These are phyloP conservation scores for Globisporangium polare DNA, from an alignment of 352 stramenopile species.

Conservation along the genomic window DNA sequence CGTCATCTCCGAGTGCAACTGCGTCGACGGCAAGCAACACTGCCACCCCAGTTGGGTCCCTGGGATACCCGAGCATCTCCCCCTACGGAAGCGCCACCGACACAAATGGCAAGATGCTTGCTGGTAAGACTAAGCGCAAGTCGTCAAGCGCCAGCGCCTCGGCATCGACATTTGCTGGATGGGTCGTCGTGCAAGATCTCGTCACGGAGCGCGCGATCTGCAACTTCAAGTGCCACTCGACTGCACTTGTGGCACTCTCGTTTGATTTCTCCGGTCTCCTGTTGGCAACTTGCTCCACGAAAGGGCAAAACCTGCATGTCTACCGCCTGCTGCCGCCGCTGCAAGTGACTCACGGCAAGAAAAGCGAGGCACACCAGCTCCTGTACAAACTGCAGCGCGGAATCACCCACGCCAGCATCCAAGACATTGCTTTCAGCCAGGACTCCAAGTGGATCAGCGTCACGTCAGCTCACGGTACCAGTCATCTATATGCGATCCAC, in stretches of 20 bases:
- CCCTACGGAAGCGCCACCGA: conserved; percentile 12
- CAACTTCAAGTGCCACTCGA: conserved; percentile 76
- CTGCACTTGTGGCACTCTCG: conserved; percentile 62
- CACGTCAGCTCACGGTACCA: conserved; percentile 81
- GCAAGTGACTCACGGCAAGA: conserved; percentile 16
- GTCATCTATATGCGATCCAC: conserved; percentile 80
- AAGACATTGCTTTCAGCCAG: conserved; percentile 76
- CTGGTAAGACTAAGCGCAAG: conserved; percentile 11
- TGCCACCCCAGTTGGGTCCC: conserved; percentile 14
- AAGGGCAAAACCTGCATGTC: conserved; percentile 85
- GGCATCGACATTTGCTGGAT: conserved; percentile 38
- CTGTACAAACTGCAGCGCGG: conserved; percentile 86
- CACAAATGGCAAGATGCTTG: conserved; percentile 3
- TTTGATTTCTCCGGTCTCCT: conserved; percentile 77
- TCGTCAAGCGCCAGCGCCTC: conserved; percentile 6
- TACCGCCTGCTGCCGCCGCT: conserved; percentile 70
- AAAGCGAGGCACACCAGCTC: conserved; percentile 33
- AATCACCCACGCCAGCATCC: conserved; percentile 84
- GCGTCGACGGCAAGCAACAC: conserved; percentile 16
- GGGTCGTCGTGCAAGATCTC: conserved; percentile 67
- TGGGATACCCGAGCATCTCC: conserved; percentile 19
- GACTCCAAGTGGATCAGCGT: conserved; percentile 86
- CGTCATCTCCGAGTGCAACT: conserved; percentile 46
- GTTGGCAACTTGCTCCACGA: conserved; percentile 74
- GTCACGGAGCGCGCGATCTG: conserved; percentile 56